A percentile compares a stretch with the other conserved stretches of the same genome.
phyloP scores from a whole-genome alignment of 2,329 filamentous ascomycete genomes.

The Chrysosporium queenslandicum region DNA sequence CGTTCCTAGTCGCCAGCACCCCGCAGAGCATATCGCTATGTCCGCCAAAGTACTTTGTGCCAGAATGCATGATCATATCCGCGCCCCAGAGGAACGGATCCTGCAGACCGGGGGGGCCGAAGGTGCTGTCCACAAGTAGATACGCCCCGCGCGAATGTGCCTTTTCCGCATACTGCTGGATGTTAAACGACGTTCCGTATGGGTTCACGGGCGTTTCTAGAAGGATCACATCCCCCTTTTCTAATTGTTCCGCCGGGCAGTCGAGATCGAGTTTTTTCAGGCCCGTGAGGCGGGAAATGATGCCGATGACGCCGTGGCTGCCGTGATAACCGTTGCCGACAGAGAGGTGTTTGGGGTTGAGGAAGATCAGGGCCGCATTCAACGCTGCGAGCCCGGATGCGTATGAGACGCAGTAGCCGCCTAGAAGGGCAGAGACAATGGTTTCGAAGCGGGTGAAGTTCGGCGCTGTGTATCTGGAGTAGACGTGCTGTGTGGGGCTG shows the following conservation, averaged over 20 bases:
- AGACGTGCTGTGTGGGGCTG: constrained; percentile 51
- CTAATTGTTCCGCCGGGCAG: constrained; percentile 55
- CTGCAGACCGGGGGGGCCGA: constrained; percentile 79
- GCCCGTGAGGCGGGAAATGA: constrained; percentile 66
- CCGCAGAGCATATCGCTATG: constrained; percentile 92
- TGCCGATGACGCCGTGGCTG: constrained; percentile 70
- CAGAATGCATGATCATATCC: constrained; percentile 82
- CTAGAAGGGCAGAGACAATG: constrained; percentile 64
- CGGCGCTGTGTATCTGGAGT: constrained; percentile 70
- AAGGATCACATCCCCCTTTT: constrained; percentile 73
- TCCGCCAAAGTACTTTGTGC: constrained; percentile 92
- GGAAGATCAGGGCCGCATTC: constrained; percentile 71
- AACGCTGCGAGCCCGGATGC: constrained; percentile 77
- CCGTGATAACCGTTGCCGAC: constrained; percentile 87
- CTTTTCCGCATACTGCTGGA: constrained; percentile 59
- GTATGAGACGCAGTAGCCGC: constrained; percentile 61
- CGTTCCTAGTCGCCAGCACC: constrained; percentile 56
- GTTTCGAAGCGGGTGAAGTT: constrained; percentile 79
- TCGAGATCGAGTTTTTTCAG: constrained; percentile 63
- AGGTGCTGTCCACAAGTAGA: constrained; percentile 80
- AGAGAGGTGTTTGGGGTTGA: constrained; percentile 73
- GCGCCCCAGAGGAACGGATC: constrained; percentile 75
- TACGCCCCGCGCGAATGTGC: constrained; percentile 64
- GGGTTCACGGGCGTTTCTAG: constrained; percentile 93
- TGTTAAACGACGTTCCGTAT: constrained; percentile 66